A percentile compares a stretch with the other conserved stretches of the same genome.
Conservation (phyloP, 805 yeast species). For the Hanseniaspora guilliermondii region DNA sequence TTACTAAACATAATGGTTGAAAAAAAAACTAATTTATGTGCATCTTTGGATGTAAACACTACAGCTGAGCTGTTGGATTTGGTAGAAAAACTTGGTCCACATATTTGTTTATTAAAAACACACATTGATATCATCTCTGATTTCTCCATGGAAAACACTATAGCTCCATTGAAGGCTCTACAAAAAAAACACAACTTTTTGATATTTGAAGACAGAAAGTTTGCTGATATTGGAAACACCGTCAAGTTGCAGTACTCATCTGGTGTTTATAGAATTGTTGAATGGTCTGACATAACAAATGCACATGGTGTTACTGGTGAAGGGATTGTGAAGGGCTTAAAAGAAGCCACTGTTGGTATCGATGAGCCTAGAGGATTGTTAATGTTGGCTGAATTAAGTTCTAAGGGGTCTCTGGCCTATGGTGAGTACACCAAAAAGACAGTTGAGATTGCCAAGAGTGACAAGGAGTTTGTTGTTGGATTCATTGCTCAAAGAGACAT, state of each 20-base stretch:
- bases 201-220: constrained; percentile 93
- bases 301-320: constrained; percentile 97
- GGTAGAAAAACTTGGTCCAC: constrained; percentile 77
- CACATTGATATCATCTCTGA: constrained; percentile 90
- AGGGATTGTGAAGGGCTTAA: constrained; percentile 81
- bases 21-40: constrained; percentile 83
- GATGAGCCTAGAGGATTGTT: constrained; percentile 75
- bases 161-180: constrained; percentile 57
- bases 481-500: constrained; percentile 87
- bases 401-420: constrained; percentile 84
- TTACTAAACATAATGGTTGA: constrained; percentile 60
- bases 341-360: constrained; percentile 58
- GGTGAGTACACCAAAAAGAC: constrained; percentile 84
- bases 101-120: constrained; percentile 81
- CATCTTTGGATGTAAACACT: constrained; percentile 79
- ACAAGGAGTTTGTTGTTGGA: constrained; percentile 85
- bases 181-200: constrained; percentile 75
- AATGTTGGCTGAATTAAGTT: constrained; percentile 91
- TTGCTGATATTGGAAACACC: constrained; percentile 97
- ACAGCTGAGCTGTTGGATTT: constrained; percentile 62
- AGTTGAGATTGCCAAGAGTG: constrained; percentile 77
- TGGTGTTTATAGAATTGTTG: constrained; percentile 77
- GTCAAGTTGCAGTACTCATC: constrained; percentile 87
- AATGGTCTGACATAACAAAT: constrained; percentile 94
- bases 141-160: constrained; percentile 68